A percentile compares a stretch with the other conserved stretches of the same genome.
Conservation (phyloP, 2,329 filamentous ascomycete genomes). For the Talaromyces atroroseus region DNA sequence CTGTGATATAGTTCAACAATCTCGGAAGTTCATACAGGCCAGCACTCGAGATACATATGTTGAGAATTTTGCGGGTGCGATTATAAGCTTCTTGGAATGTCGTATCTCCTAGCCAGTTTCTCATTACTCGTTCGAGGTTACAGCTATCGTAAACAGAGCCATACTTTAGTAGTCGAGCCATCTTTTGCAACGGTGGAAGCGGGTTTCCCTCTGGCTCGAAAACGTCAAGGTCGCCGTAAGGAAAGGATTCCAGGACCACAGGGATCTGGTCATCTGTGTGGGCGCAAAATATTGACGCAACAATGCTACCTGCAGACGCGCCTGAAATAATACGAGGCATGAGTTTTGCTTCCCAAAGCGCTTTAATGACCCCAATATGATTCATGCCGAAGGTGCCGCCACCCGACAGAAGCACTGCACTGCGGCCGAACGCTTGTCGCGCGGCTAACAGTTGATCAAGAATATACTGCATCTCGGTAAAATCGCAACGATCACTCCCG, state of each 20-base stretch:
- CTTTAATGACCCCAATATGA: slow-evolving; percentile 81
- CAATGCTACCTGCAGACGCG: slow-evolving; percentile 80
- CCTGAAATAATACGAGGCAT: slow-evolving; percentile 83
- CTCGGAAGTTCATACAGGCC: slow-evolving; percentile 81
- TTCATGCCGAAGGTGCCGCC: slow-evolving; percentile 90
- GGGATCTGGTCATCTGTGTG: slow-evolving; percentile 75
- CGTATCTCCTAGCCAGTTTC: slow-evolving; percentile 72
- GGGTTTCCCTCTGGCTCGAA: slow-evolving; percentile 61
- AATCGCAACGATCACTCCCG: slow-evolving; percentile 47
- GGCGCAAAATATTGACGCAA: slow-evolving; percentile 73
- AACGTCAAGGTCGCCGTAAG: slow-evolving; percentile 72
- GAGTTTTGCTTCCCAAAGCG: slow-evolving; percentile 67
- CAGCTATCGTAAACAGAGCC: slow-evolving; percentile 81
- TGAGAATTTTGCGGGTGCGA: slow-evolving; percentile 83
- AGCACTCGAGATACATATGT: slow-evolving; percentile 87
- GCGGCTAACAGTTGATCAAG: slow-evolving; percentile 66
- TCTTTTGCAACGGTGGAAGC: slow-evolving; percentile 62
- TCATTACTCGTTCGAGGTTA: slow-evolving; percentile 77
- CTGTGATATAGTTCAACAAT: slow-evolving; percentile 85
- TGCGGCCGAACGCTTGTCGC: slow-evolving; percentile 77
- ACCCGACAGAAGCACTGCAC: slow-evolving; percentile 74
- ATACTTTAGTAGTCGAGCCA: slow-evolving; percentile 70
- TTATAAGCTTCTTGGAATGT: slow-evolving; percentile 97
- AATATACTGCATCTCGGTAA: slow-evolving; percentile 54
- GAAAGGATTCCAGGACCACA: slow-evolving; percentile 62